Evolutionary conservation across 2,329 filamentous ascomycete genomes (phyloP), one percentile per base, ranked within the genome.

Genomic region (Paraconiothyrium brasiliense): DNA sequence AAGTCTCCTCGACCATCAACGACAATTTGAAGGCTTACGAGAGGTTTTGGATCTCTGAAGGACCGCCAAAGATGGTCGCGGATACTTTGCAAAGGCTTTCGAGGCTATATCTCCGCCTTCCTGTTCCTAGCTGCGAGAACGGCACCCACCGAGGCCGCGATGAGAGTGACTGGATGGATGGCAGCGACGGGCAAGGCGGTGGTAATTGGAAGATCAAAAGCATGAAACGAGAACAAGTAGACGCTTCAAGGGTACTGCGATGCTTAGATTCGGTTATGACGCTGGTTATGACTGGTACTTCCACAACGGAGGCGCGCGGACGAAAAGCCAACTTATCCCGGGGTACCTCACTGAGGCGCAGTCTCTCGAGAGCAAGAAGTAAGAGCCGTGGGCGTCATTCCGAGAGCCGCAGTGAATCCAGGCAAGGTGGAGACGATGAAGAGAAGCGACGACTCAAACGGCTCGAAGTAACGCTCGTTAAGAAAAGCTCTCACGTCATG

Each of bases 401-500:
- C 8, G 46, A 57, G 22, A 24, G 34, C 48, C 54, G 51, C 30
- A 39, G n/a, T 44, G 13, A 30, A 4, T 54, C 48, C 8, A 51
- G 56, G 39, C 30, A 56, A 14, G 48, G 41, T 20, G 20, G 22
- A 20, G 34, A 43, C 4, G 58, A 61, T 11, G 59, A 64, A 20
- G 59, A 58, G 4, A 64, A 64, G 20, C 57, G 67, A 47, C 58
- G 67, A 2, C 34, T 74, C 37, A 68, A 61, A 32, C 66, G 64
- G 1, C 55, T 74, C 11, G 70, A 74, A 20, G 61, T 74, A 16
- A 65, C 69, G 2, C 62, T 74, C 8, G 69, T 73, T 13, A 74
- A 73, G 56, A 61, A 67, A 20, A 65, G 27, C 22, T 51, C 64
- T 2, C 48, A 58, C 22, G 63, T 63, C 1, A 59, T 68, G 55